Conservation (phyloP, 257 asterid genomes). For the Forsythia viridissima region DNA sequence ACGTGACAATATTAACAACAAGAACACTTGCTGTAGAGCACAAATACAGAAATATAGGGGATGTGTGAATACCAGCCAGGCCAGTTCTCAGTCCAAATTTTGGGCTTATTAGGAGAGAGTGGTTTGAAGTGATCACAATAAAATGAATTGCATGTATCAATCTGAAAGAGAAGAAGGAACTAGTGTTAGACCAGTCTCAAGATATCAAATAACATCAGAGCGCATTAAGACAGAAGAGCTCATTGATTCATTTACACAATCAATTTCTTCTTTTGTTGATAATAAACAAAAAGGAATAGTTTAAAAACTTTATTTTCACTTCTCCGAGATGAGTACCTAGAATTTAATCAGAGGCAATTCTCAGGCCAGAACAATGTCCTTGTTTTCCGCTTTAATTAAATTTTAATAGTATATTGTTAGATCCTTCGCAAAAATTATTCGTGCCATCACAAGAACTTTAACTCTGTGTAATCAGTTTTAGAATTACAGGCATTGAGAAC, state of each 20-base stretch:
- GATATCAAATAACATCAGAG: not conserved
- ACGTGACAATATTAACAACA: not conserved
- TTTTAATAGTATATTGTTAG: not conserved
- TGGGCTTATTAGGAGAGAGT: constrained; percentile 71
- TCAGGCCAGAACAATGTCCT: not conserved
- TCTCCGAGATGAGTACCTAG: not conserved
- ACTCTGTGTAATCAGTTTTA: not conserved
- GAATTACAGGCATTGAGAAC: not conserved
- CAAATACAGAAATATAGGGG: not conserved
- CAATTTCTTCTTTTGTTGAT: not conserved
- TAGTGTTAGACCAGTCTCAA: constrained; percentile 16
- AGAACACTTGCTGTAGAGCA: constrained; percentile 8
- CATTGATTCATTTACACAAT: not conserved
- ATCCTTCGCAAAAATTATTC: not conserved
- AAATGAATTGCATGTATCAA: constrained; percentile 88
- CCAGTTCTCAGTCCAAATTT: constrained; percentile 98
- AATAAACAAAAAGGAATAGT: not conserved
- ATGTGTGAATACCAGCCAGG: constrained; percentile 76
- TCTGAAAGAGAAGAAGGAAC: constrained; percentile 46
- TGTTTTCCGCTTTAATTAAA: not conserved
- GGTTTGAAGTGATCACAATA: constrained; percentile 87
- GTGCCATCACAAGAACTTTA: not conserved
- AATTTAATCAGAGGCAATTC: not conserved
- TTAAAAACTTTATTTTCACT: not conserved
- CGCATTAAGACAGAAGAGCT: constrained; percentile 18